Evolutionary conservation across 2,329 filamentous ascomycete genomes (phyloP).

Genomic region (Sphaerostilbella broomeana): DNA sequence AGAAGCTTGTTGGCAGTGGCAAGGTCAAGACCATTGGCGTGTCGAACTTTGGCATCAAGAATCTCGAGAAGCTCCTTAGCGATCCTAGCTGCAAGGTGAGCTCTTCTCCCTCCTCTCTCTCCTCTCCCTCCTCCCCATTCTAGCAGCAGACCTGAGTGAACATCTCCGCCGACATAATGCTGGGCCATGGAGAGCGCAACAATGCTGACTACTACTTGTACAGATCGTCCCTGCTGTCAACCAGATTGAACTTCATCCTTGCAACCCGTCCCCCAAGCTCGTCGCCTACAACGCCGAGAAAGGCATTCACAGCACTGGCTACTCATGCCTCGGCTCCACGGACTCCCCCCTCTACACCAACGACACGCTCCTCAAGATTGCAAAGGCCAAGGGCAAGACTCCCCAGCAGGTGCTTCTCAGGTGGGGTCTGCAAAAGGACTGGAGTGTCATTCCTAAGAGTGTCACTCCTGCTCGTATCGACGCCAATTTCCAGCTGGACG

Average conservation of each 20-base stretch:
- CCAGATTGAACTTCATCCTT: constrained; percentile 76
- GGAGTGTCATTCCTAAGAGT: constrained; percentile 80
- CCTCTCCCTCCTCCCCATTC: too few species aligned
- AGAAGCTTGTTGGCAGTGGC: constrained; percentile 60
- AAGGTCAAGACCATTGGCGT: constrained; percentile 78
- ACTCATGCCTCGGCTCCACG: constrained; percentile 66
- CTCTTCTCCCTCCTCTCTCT: too few species aligned
- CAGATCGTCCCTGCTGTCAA: constrained; percentile 62
- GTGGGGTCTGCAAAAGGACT: constrained; percentile 77
- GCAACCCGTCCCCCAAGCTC: constrained; percentile 74
- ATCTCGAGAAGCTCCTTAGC: constrained; percentile 70
- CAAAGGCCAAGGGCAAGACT: constrained; percentile 49
- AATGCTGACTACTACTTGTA: too few species aligned
- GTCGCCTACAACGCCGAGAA: constrained; percentile 65
- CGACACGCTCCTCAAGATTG: constrained; percentile 53
- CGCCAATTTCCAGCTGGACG: constrained; percentile 64
- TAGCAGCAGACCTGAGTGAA: too few species aligned
- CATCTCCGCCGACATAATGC: too few species aligned
- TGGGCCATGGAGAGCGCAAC: too few species aligned
- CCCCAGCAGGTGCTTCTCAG: constrained; percentile 60
- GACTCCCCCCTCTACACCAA: constrained; percentile 66
- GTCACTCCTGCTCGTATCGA: constrained; percentile 68
- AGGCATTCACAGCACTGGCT: constrained; percentile 68
- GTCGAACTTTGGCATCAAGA: constrained; percentile 77
- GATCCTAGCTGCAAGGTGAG: constrained; percentile 66